These are phyloP conservation scores for Phytophthora sp. DNA, from an alignment of 352 stramenopile genomes.

Conservation along the genomic window DNA sequence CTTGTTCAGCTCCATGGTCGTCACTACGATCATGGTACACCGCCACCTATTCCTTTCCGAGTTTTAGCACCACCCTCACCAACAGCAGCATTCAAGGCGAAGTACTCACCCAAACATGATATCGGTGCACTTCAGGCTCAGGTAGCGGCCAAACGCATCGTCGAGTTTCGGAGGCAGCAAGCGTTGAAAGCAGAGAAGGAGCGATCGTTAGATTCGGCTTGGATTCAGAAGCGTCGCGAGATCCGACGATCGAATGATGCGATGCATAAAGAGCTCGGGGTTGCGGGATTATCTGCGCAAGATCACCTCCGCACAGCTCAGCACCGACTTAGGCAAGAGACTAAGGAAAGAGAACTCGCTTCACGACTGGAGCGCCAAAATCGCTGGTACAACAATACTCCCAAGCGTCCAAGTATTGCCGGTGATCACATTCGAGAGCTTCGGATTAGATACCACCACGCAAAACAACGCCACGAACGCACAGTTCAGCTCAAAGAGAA, in stretches of 20 bases:
- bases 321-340: slow-evolving; percentile 18
- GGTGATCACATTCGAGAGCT: slow-evolving; percentile 26
- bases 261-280: slow-evolving; percentile 46
- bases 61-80: not conserved
- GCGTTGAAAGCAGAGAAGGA: slow-evolving; percentile 8
- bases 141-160: slow-evolving; percentile 25
- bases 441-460: not conserved
- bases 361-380: slow-evolving; percentile 30
- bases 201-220: slow-evolving; percentile 6
- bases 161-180: slow-evolving; percentile 11
- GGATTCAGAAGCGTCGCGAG: slow-evolving; percentile 31
- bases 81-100: not conserved
- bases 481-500: slow-evolving; percentile 5
- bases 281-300: slow-evolving; percentile 39
- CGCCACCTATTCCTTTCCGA: slow-evolving; percentile 8
- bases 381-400: slow-evolving; percentile 45
- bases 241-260: slow-evolving; percentile 43
- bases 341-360: slow-evolving; percentile 16
- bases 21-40: not conserved
- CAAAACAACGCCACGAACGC: slow-evolving; percentile 4
- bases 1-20: slow-evolving; percentile 20
- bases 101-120: not conserved
- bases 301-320: slow-evolving; percentile 41
- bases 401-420: slow-evolving; percentile 3
- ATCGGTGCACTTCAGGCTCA: slow-evolving; percentile 21